Evolutionary conservation across 202 grass and related monocot species (phyloP), one percentile per base, ranked within the genome.

Genomic region (Bolboschoenoplectus hybrid): DNA sequence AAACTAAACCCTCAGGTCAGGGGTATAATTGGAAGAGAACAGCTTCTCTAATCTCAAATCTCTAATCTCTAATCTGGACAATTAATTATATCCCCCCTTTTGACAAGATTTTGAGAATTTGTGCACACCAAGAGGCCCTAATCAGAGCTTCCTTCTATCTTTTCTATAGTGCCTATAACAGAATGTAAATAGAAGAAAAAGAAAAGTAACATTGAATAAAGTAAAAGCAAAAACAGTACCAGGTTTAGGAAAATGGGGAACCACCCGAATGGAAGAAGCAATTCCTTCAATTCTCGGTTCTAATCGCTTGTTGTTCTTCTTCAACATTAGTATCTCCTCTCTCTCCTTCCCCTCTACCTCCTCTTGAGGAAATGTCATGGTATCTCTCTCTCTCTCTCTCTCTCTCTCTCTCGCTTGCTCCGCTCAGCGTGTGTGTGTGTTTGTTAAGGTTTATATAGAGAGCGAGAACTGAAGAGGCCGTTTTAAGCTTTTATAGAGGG

Each of bases 201-300:
- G 26, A 26, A 80, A 63, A 26, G 6, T 34, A n/a, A 56, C 8
- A 10, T 63, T 26, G 10, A 35, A 83, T 9, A 79, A 51, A 79
- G 6, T 3, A 40, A 55, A 35, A 50, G 14, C n/a, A 35, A 12
- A 20, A 35, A 34, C 40, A 14, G 17, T 66, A 93, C 91, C 91
- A 82, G 81, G 89, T 83, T 93, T 93, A 7, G 91, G 91, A 44
- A 93, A 93, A 74, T 93, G 69, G 60, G 91, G 91, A 69, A 93
- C 91, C 11, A 93, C 91, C 5, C 91, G 86, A 66, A 93, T 93
- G 72, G 88, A 88, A 39, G 86, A 75, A 36, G 84, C 80, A 83
- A 93, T 93, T 53, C 80, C 83, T 77, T 85, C 66, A 46, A 86
- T 57, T 63, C 84, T 86, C 7, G 84, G 66, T 35, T 93, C 91